Base-by-base conservation (phyloP, 441 rosid species). In the Erodium chrysanthum region DNA sequence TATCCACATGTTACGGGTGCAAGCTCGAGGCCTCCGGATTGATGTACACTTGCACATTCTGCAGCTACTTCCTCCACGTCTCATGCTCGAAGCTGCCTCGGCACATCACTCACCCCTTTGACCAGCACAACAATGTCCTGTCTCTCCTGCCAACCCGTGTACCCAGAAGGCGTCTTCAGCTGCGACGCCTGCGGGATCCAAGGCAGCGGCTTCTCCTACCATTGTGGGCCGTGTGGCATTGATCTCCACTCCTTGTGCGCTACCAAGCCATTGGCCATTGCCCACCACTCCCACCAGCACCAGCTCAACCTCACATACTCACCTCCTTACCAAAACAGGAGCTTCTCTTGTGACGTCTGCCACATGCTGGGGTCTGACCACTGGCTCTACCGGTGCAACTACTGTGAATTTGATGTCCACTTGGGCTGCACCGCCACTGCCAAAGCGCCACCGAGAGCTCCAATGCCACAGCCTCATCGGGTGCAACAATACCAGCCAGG, bases 341-440 rank as follows among this genome's bases (percentile, higher is more conserved):
- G 84, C 4, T 87, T 87, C 73, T 79, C 84, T 0, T 85, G 89
- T 46, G 88, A 85, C 21, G 64, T 84, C 0, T 87, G 92, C 18
- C 66, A 58, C 4, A 73, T 60, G 63, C 22, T 78, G 1, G 92
- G 89, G 12, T 66, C 71, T 27, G 77, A 79, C 54, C 88, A 85
- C 4, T 85, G 92, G 92, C 79, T 87, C 3, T 87, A 85, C 64
- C 78, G 84, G 9, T 85, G 92, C 20, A 52, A 66, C 15, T 68
- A 42, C 0, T 87, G 92, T 59, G 86, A 78, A 68, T 87, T 87
- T 15, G 92, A 85, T 22, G 84, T 84, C 25, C 92, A 85, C 64
- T 22, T 85, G 48, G 79, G 79, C 40, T 85, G 92, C 54, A 23
- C 21, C 5, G 17, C 21, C 5, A 18, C 48, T 3, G 42, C 44